Base-by-base conservation (phyloP, 768 basidiomycete species). In the Floccularia luteovirens region DNA sequence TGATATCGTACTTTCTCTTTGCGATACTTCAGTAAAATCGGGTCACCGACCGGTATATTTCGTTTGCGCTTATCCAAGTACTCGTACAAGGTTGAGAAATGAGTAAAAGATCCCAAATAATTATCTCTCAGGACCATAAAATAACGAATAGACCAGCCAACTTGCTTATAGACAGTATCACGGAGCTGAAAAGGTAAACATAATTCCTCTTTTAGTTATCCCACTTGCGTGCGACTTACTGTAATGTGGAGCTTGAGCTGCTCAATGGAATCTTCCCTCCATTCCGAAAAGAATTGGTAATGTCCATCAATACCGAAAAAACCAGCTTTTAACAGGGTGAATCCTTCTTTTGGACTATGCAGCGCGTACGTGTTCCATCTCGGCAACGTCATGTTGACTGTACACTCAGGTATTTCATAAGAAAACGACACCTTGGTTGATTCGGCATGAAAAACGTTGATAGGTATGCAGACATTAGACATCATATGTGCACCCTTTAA, bases 81-180 rank as follows among this genome's bases (percentile, higher is more conserved):
- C 63, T 98, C 94, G 16, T 72, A 74, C 30, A 90, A 67, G 0
- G 90, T 96, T 2, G 82, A 81, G 51, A 93, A 97, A 48, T 94
- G 87, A 1, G 91, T 96, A 60, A 96, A 98, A 3, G 77, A 72
- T 8, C 94, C 94, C 36, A 97, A 79, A 59, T 98, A 98, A 59
- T 97, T 97, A 52, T 94, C 90, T 33, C 85, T 79, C 43, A 96
- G 53, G 28, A 83, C 77, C 79, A 98, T 86, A 48, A 94, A 71
- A 53, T 90, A 82, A 25, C 92, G 79, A 44, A 93, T 74, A 2
- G 80, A 79, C 93, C 93, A 96, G 17, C 91, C 93, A 38, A 90
- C 62, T 1, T 70, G 66, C 55, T 83, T 86, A 62, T 82, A 83
- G 6, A 74, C 62, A 24, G 79, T 53, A 24, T 78, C 69, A 5